Base-by-base conservation (phyloP, 257 asterid species). In the Rhazya stricta region DNA sequence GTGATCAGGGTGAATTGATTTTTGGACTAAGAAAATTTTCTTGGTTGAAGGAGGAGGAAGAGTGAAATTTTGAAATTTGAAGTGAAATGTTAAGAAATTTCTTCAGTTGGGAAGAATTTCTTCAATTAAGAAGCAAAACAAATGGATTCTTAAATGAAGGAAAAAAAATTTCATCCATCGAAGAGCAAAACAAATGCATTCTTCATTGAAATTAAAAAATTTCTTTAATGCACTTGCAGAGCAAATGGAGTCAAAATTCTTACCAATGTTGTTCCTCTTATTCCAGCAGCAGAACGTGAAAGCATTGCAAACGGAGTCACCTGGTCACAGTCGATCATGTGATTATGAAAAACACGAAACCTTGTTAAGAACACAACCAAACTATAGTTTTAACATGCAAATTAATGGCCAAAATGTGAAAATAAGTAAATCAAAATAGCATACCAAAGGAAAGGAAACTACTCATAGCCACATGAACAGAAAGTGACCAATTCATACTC, bases 261-360 rank as follows among this genome's bases (percentile, higher is more conserved):
- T 81, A 94, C 98, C 97, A 94, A 69, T 74, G 98, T 94, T n/a
- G 97, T 85, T 77, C 98, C 99, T 85, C 99, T 82, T 78, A 94
- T 94, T 75, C 99, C 99, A 76, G 99, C 97, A 16, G 98, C 97
- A 36, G 97, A 82, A 65, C 99, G 98, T 13, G 99, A 91, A 68
- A 94, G 89, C 92, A 92, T 80, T 51, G 97, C 99, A 85, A 87
- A 89, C 4, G 96, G 99, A 21, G 99, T 94, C 81, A 94, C 97
- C 98, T 94, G 90, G 75, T 62, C 57, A 74, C 60, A 76, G 69
- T 57, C 51, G 27, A 60, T 60, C 10, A 60, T 12, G 11, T 30
- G 27, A 27, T 51, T 27, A 37, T 3, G 18, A 39, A 19, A 66
- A 66, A 21, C 71, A 66, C 9, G 69, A 75, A 73, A 66, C 58